These are phyloP conservation scores for Spinacia oleracea DNA, from an alignment of 179 eudicot genomes.

Conservation along the genomic window DNA sequence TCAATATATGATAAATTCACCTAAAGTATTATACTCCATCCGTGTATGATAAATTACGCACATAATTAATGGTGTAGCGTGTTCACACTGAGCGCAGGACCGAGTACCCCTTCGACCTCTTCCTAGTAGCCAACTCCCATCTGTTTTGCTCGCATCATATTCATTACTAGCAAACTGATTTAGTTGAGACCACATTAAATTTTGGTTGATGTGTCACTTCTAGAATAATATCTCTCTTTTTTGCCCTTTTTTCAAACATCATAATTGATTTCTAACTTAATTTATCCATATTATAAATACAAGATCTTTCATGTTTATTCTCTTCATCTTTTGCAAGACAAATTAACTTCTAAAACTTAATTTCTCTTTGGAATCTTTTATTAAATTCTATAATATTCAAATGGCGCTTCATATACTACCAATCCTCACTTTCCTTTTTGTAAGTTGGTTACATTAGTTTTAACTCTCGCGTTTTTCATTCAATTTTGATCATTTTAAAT, in stretches of 20 bases:
- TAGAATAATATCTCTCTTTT: not conserved
- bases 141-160: constrained; percentile 11
- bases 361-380: not conserved
- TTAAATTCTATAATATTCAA: not conserved
- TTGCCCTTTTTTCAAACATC: not conserved
- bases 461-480: too few species aligned
- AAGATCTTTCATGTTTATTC: not conserved
- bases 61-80: too few species aligned
- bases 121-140: constrained; percentile 2
- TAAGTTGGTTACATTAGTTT: constrained; percentile 24
- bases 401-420: constrained; percentile 39
- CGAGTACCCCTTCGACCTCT: too few species aligned
- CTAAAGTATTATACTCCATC: too few species aligned
- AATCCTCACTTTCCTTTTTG: constrained; percentile 30
- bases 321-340: constrained; percentile 1
- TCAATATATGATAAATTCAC: too few species aligned
- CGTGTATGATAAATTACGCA: too few species aligned
- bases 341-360: not conserved
- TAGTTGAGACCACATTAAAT: constrained; percentile 33
- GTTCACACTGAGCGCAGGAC: too few species aligned
- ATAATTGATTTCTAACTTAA: constrained; percentile 4
- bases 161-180: constrained; percentile 28
- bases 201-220: constrained; percentile 20
- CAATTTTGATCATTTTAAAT: not conserved
- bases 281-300: constrained; percentile 30